These are phyloP conservation scores for Candida neerlandica DNA, from an alignment of 1,139 yeast genomes.

Conservation along the genomic window DNA sequence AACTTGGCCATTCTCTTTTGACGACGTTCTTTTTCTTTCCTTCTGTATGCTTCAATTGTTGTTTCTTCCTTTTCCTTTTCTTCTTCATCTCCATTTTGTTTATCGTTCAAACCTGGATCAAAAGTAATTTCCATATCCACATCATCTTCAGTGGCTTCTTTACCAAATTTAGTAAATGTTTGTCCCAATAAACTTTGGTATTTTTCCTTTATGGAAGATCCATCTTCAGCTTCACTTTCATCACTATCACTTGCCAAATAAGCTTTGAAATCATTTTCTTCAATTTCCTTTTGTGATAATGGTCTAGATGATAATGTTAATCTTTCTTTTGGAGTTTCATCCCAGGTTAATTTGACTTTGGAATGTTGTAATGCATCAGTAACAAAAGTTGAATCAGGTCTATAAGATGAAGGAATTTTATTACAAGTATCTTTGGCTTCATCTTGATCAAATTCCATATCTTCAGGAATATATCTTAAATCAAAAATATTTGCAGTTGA, in stretches of 20 bases:
- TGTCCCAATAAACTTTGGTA: conserved; percentile 65
- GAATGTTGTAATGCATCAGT: conserved; percentile 95
- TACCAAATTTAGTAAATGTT: conserved; percentile 37
- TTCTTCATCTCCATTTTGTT: conserved; percentile 27
- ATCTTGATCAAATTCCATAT: conserved; percentile 76
- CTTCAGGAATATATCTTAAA: conserved; percentile 89
- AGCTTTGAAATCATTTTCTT: conserved; percentile 95
- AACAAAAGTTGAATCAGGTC: conserved; percentile 76
- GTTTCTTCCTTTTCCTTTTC: conserved; percentile 59
- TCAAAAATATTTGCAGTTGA: conserved; percentile 95
- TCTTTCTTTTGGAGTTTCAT: conserved; percentile 94
- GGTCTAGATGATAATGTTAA: conserved; percentile 76
- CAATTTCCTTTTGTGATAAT: conserved; percentile 87
- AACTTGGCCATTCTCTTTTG: conserved; percentile 75
- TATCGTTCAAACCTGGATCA: conserved; percentile 79
- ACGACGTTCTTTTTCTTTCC: conserved; percentile 93
- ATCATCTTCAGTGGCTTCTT: conserved; percentile 57
- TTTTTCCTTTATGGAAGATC: conserved; percentile 51
- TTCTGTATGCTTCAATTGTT: conserved; percentile 77
- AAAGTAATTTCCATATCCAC: conserved; percentile 96
- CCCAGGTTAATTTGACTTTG: conserved; percentile 94
- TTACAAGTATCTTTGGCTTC: conserved; percentile 73
- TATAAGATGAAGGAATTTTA: conserved; percentile 73
- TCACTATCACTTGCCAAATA: conserved; percentile 91
- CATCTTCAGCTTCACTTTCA: conserved; percentile 44